Base-by-base conservation (phyloP, 352 stramenopile species). In the Blastocystis sp. region DNA sequence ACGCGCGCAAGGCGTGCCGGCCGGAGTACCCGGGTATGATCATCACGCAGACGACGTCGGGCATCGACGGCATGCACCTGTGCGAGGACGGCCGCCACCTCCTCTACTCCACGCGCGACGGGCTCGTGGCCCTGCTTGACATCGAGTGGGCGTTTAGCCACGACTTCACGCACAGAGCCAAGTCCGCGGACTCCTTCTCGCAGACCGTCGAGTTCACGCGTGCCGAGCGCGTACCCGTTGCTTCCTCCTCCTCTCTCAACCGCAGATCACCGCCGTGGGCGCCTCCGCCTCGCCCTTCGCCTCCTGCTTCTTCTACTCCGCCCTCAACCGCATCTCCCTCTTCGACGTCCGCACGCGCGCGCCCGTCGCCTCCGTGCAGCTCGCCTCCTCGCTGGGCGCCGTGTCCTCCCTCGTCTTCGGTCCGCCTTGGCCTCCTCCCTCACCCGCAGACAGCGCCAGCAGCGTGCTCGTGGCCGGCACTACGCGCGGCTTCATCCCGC, bases 261-360 rank as follows among this genome's bases (percentile, higher is more conserved):
- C 17, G 3, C 42, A 68, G 34, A 84, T 84, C 34, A 84, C 74
- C 2, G 54, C 74, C 3, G 28, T 84, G n/a, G 57, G 74, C n/a
- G 28, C 24, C 19, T 48, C 45, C 2, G 68, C 74, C 2, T 66
- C 71, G 28, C 57, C 7, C 17, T 71, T 21, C 3, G 3, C 19
- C 4, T 42, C 38, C 54, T 84, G 74, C 74, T 84, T 84, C 74
- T 84, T 84, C 54, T 84, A 57, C 57, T 68, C 74, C 21, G 34
- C 74, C 19, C n/a, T 84, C 14, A 34, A 63, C 45, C 19, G 34
- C n/a, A 69, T 84, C 3, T 68, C 52, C 0, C 45, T 84, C 7
- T 62, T 54, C 40, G 74, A 84, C 24, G 34, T 64, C 21, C 59
- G 74, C n/a, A 28, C 48, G 9, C 57, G 17, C 61, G 48, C 19